Conservation (phyloP, 2,329 filamentous ascomycete species). For the Dothidotthia symphoricarpi region DNA sequence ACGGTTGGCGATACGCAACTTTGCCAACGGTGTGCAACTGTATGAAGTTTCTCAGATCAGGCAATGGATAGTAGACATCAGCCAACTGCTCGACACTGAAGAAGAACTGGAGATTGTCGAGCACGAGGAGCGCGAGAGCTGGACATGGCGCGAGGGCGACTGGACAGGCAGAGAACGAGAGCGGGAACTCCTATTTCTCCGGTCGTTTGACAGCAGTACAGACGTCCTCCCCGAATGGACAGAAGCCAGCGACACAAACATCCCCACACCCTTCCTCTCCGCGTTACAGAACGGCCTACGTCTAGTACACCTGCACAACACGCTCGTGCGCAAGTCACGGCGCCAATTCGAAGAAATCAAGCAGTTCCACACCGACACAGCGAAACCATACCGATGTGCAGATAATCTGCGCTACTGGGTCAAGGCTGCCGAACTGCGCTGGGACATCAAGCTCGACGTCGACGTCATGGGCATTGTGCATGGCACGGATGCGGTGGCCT, state of each 20-base stretch:
- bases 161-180: constrained; percentile 72
- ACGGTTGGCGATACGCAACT: constrained; percentile 84
- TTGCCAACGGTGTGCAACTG: constrained; percentile 74
- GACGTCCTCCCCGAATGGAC: constrained; percentile 67
- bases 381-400: constrained; percentile 88
- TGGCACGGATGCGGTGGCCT: constrained; percentile 65
- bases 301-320: constrained; percentile 86
- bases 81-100: constrained; percentile 72
- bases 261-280: constrained; percentile 71
- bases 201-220: constrained; percentile 65
- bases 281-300: constrained; percentile 75
- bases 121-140: constrained; percentile 66
- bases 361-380: constrained; percentile 84
- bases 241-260: constrained; percentile 52
- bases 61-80: constrained; percentile 76
- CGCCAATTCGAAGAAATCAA: constrained; percentile 88
- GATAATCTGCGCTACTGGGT: constrained; percentile 96
- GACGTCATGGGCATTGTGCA: constrained; percentile 87
- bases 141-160: constrained; percentile 77
- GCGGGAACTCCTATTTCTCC: constrained; percentile 77
- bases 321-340: constrained; percentile 77
- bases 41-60: constrained; percentile 76
- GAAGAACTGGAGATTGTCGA: constrained; percentile 75
- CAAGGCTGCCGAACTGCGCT: constrained; percentile 91
- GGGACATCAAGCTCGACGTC: constrained; percentile 79